phyloP scores from a whole-genome alignment of 2,329 filamentous ascomycete species.

The Xylaria polymorpha region DNA sequence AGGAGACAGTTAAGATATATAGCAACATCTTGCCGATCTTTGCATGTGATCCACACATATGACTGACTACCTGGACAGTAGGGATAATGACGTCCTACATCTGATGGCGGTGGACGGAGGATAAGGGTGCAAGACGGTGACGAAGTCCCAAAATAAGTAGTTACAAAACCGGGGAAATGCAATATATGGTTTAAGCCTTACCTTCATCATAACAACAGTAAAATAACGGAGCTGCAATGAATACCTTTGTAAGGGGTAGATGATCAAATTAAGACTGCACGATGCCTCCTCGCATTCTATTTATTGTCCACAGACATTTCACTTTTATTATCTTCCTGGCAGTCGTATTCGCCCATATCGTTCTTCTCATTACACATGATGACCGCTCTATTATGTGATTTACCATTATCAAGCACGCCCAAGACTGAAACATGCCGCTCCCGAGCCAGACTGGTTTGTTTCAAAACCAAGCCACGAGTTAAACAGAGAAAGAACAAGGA shows the following conservation, averaged over 20 bases:
- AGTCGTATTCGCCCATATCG: slow-evolving; percentile 23
- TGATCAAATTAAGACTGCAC: not conserved
- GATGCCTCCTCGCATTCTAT: slow-evolving; percentile 5
- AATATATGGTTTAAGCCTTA: not conserved
- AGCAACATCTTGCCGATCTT: not conserved
- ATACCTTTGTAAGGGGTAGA: not conserved
- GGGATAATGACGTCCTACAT: not conserved
- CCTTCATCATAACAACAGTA: not conserved
- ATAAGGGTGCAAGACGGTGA: not conserved
- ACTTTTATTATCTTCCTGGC: slow-evolving; percentile 31
- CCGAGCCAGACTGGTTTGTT: slow-evolving; percentile 14
- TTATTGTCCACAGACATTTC: slow-evolving; percentile 6
- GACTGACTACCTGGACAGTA: not conserved
- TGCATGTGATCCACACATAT: not conserved
- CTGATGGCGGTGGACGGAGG: not conserved
- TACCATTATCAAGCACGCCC: slow-evolving; percentile 32
- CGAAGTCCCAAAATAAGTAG: not conserved
- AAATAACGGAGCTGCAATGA: not conserved
- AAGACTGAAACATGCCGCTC: slow-evolving; percentile 22
- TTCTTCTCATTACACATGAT: slow-evolving; percentile 37
- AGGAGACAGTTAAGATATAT: not conserved
- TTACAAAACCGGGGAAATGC: not conserved
- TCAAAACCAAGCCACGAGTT: slow-evolving; percentile 3
- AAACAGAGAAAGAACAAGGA: slow-evolving; percentile 27
- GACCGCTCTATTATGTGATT: slow-evolving; percentile 38